phyloP scores from a whole-genome alignment of 2,329 filamentous ascomycete genomes.

The Juglanconis sp. region DNA sequence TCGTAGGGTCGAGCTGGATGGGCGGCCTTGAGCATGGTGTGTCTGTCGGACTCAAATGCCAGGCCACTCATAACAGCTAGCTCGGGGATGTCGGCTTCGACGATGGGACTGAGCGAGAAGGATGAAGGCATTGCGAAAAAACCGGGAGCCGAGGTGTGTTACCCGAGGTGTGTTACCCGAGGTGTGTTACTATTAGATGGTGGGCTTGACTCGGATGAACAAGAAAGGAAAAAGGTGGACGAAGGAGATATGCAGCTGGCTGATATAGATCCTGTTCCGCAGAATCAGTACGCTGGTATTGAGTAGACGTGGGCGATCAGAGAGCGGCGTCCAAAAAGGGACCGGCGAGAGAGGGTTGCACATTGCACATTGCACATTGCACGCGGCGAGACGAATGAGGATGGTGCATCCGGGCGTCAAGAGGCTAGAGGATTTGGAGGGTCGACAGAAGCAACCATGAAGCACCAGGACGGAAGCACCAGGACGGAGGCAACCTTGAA shows the following conservation, averaged over 20 bases:
- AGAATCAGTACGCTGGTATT: not conserved
- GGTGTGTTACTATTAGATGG: not conserved
- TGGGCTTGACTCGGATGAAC: not conserved
- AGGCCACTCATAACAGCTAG: slow-evolving; percentile 29
- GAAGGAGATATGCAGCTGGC: not conserved
- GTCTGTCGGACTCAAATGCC: slow-evolving; percentile 29
- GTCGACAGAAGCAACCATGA: not conserved
- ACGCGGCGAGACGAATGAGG: slow-evolving; percentile 5
- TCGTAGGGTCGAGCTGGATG: slow-evolving; percentile 27
- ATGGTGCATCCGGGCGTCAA: not conserved
- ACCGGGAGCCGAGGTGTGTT: not conserved
- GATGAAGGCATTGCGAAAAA: not conserved
- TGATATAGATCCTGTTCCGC: not conserved
- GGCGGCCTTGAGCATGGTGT: slow-evolving; percentile 32
- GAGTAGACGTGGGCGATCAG: not conserved
- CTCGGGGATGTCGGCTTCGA: slow-evolving; percentile 26
- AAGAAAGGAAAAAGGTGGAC: not conserved
- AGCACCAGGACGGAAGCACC: not conserved
- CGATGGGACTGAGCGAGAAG: slow-evolving; percentile 10
- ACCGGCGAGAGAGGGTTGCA: not conserved
- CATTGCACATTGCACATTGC: not conserved
- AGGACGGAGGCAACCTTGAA: not conserved
- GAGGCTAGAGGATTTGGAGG: not conserved
- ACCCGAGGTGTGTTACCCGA: not conserved
- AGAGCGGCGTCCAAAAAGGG: not conserved